Percentiles rank a stretch among this genome's conserved stretches.
Conservation (phyloP, 768 basidiomycete species). For the Daedaleopsis sinensis region DNA sequence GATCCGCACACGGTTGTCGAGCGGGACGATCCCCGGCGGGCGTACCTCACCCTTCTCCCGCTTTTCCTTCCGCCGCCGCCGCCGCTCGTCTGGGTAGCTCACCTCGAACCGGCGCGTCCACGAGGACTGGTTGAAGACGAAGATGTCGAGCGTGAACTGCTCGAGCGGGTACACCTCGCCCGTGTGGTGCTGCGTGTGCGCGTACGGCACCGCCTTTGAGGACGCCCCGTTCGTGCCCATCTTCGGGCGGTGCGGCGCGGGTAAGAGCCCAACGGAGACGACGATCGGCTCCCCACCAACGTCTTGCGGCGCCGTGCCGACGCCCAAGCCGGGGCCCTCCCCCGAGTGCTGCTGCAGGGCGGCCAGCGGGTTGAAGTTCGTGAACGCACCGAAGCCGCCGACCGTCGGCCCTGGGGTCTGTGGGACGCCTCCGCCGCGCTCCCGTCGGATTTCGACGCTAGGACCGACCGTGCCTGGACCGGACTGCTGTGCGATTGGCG, state of each 20-base stretch:
- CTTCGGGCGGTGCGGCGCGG: constrained; percentile 21
- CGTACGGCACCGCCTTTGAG: constrained; percentile 19
- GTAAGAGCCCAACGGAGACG: constrained; percentile 66
- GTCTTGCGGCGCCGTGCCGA: constrained; percentile 4
- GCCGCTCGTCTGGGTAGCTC: constrained; percentile 59
- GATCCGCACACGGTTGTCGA: constrained; percentile 78
- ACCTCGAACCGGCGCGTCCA: constrained; percentile 81
- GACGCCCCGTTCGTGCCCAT: neutral
- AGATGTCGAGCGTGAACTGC: constrained; percentile 81
- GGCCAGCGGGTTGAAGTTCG: constrained; percentile 36
- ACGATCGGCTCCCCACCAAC: constrained; percentile 60
- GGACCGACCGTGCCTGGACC: constrained; percentile 51
- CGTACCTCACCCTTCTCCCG: constrained; percentile 30
- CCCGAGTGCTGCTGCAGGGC: constrained; percentile 36
- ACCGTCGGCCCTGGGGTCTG: constrained; percentile 62
- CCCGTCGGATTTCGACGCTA: constrained; percentile 69
- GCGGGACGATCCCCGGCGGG: constrained; percentile 66
- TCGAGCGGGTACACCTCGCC: constrained; percentile 70
- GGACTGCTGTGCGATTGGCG: constrained; percentile 53
- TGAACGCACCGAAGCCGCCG: constrained; percentile 24
- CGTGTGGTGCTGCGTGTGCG: constrained; percentile 26
- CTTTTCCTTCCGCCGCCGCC: constrained; percentile 43
- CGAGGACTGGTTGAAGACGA: constrained; percentile 81
- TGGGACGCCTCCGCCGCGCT: constrained; percentile 48
- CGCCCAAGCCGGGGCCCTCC: constrained; percentile 30